These are phyloP conservation scores for Xylariaceae sp. DNA, from an alignment of 2,329 filamentous ascomycete species.

Conservation along the genomic window DNA sequence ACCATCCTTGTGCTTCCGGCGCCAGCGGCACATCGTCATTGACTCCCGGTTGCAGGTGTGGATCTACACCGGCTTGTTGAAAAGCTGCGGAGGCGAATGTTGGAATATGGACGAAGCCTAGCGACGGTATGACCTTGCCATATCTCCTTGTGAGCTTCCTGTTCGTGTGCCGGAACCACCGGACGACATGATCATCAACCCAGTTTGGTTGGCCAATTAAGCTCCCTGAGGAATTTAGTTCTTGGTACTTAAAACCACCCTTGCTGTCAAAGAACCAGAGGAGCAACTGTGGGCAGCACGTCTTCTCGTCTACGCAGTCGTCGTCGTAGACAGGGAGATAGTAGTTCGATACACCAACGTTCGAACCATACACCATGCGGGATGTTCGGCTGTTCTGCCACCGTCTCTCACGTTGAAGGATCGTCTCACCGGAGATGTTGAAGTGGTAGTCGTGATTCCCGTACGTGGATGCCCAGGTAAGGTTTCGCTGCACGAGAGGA, in stretches of 20 bases:
- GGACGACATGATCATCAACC: conserved; percentile 43
- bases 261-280: conserved; percentile 71
- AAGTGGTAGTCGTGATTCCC: conserved; percentile 65
- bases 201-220: conserved; percentile 39
- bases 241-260: conserved; percentile 52
- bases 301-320: conserved; percentile 30
- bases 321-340: conserved; percentile 42
- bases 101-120: conserved; percentile 49
- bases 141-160: conserved; percentile 31
- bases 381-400: conserved; percentile 39
- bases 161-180: conserved; percentile 42
- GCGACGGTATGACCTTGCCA: conserved; percentile 39
- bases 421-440: conserved; percentile 49
- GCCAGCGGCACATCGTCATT: conserved; percentile 42
- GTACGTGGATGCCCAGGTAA: conserved; percentile 65
- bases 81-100: conserved; percentile 40
- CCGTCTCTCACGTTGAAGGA: conserved; percentile 40
- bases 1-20: conserved; percentile 44
- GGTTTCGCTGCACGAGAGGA: conserved; percentile 51
- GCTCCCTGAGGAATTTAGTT: conserved; percentile 30
- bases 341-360: conserved; percentile 45
- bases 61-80: conserved; percentile 38
- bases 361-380: conserved; percentile 37
- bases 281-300: conserved; percentile 43
- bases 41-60: conserved; percentile 41